Conservation (phyloP, 108 stramenopile genomes). For the Nitzschia palea region DNA sequence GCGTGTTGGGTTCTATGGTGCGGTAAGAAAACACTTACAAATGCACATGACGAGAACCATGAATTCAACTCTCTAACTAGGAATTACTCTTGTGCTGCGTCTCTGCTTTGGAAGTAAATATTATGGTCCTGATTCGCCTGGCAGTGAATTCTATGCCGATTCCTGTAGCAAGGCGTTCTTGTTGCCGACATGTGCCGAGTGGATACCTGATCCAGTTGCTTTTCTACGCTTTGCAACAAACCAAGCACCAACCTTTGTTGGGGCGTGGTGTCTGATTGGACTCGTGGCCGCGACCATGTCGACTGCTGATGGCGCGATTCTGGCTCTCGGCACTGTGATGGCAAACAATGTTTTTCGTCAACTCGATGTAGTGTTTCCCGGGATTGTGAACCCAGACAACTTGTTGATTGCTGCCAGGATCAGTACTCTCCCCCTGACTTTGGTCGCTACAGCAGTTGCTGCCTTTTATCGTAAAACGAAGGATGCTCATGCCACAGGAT, state of each 20-base stretch:
- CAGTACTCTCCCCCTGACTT: conserved; percentile 53
- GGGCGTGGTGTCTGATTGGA: conserved; percentile 75
- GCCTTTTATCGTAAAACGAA: conserved; percentile 36
- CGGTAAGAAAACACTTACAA: conserved; percentile 22
- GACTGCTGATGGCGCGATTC: conserved; percentile 75
- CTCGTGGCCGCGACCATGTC: conserved; percentile 82
- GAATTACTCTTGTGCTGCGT: too few species aligned
- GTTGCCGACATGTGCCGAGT: conserved; percentile 70
- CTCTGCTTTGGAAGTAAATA: conserved; percentile 8
- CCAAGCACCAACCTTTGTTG: conserved; percentile 62
- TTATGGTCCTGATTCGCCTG: conserved; percentile 71
- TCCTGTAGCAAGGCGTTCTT: conserved; percentile 36
- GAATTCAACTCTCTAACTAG: too few species aligned
- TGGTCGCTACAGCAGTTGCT: conserved; percentile 55
- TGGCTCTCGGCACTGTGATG: conserved; percentile 83
- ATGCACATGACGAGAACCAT: too few species aligned
- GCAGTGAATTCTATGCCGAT: conserved; percentile 62
- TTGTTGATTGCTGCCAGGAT: conserved; percentile 53
- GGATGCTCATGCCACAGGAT: conserved; percentile 28
- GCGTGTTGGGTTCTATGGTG: conserved; percentile 69
- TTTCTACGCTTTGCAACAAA: conserved; percentile 67
- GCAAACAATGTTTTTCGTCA: conserved; percentile 69
- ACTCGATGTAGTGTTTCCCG: conserved; percentile 32
- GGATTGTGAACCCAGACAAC: conserved; percentile 38
- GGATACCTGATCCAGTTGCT: conserved; percentile 61